Evolutionary conservation across 495 filamentous ascomycete genomes (phyloP).

Genomic region (Elaphomyces granulatus): DNA sequence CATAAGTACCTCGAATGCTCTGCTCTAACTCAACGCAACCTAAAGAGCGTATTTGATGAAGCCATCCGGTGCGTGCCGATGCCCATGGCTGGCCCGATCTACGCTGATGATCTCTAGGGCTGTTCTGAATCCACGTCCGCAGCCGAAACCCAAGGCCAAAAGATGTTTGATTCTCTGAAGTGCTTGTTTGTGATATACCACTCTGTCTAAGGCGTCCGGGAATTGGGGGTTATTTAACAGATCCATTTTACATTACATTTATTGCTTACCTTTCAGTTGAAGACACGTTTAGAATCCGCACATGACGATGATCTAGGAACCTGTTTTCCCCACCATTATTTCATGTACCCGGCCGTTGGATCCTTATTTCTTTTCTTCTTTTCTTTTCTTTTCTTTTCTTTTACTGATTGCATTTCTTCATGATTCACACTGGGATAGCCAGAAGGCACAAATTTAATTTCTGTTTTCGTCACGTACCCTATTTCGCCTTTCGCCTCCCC

Average conservation of each 20-base stretch:
- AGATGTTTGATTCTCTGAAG: constrained; percentile 69
- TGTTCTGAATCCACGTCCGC: constrained; percentile 64
- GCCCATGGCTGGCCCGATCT: constrained; percentile 5
- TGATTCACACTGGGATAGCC: too few relatives aligned
- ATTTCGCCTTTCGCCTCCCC: too few relatives aligned
- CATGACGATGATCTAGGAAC: too few relatives aligned
- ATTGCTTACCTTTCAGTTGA: too few relatives aligned
- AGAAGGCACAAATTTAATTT: too few relatives aligned
- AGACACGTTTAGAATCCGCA: too few relatives aligned
- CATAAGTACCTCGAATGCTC: constrained; percentile 97
- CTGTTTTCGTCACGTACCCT: too few relatives aligned
- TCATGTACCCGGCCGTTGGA: too few relatives aligned
- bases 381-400: not conserved
- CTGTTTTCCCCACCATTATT: too few relatives aligned
- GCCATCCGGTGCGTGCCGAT: constrained; percentile 62
- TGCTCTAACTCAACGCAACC: constrained; percentile 85
- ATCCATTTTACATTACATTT: constrained; percentile 9
- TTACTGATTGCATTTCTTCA: not conserved
- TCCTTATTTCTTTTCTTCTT: not conserved
- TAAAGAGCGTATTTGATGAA: constrained; percentile 97
- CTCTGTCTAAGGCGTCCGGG: constrained; percentile 25
- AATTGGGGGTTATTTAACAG: constrained; percentile 16
- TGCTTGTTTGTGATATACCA: constrained; percentile 26
- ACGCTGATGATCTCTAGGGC: constrained; percentile 37
- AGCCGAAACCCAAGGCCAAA: constrained; percentile 46